Percentiles rank a stretch among this genome's conserved stretches.
Conservation (phyloP, 192 early-diverging fungal species). For the Gonapodya sp. region DNA sequence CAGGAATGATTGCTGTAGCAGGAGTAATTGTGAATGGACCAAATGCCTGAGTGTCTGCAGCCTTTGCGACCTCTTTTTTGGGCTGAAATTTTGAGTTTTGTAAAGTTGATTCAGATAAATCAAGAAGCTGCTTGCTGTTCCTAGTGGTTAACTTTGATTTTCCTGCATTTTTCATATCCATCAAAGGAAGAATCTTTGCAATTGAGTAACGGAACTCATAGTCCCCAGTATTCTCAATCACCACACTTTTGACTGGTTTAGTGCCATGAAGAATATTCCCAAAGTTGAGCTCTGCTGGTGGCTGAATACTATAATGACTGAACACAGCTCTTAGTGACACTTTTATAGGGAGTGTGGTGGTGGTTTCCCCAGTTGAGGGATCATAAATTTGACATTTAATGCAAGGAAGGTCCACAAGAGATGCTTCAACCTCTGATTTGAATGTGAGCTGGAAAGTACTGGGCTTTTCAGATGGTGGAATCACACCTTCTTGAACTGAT, state of each 20-base stretch:
- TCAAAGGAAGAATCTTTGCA: conserved; percentile 33
- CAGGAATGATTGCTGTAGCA: conserved; percentile 31
- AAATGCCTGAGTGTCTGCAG: conserved; percentile 43
- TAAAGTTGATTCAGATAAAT: neutral
- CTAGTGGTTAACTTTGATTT: conserved; percentile 18
- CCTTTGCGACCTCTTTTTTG: conserved; percentile 39
- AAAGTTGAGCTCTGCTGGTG: conserved; percentile 49
- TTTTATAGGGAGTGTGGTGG: conserved; percentile 39
- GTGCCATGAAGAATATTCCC: conserved; percentile 47
- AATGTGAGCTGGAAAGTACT: conserved; percentile 44
- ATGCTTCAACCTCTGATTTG: conserved; percentile 29
- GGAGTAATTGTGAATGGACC: conserved; percentile 51
- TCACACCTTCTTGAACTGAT: conserved; percentile 36
- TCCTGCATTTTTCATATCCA: conserved; percentile 23
- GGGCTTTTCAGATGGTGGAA: conserved; percentile 54
- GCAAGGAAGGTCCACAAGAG: conserved; percentile 26
- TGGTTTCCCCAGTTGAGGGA: conserved; percentile 45
- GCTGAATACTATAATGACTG: conserved; percentile 42
- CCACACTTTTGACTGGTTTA: conserved; percentile 41
- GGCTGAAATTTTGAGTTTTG: conserved; percentile 23
- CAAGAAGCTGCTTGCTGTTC: neutral
- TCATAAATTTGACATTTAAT: conserved; percentile 53
- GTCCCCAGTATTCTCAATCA: conserved; percentile 50
- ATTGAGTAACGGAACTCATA: conserved; percentile 54
- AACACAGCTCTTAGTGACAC: conserved; percentile 42